phyloP scores from a whole-genome alignment of 2,329 filamentous ascomycete genomes.

The Cercospora beticola region DNA sequence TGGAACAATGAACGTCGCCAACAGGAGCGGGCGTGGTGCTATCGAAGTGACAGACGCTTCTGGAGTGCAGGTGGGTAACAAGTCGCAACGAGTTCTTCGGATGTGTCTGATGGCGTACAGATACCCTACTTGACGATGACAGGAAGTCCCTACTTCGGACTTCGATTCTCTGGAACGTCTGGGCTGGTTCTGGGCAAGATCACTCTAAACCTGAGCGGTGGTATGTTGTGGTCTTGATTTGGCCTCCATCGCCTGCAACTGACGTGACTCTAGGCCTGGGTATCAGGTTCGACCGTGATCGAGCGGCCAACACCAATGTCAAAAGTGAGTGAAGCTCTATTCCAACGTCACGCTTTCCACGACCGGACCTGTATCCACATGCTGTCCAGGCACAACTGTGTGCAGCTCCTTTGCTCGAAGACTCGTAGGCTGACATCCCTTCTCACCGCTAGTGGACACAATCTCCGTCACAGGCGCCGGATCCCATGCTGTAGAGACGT shows the following conservation, averaged over 20 bases:
- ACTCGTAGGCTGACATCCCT: not conserved
- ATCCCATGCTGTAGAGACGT: slow-evolving; percentile 59
- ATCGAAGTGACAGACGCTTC: slow-evolving; percentile 54
- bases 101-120: slow-evolving; percentile 21
- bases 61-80: slow-evolving; percentile 39
- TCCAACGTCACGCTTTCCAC: not conserved
- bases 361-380: not conserved
- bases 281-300: slow-evolving; percentile 59
- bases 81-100: not conserved
- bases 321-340: slow-evolving; percentile 35
- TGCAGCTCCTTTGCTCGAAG: not conserved
- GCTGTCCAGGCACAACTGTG: not conserved
- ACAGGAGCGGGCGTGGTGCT: slow-evolving; percentile 50
- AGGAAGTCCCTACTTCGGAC: slow-evolving; percentile 58
- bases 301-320: slow-evolving; percentile 54
- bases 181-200: slow-evolving; percentile 53
- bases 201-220: slow-evolving; percentile 56
- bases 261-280: slow-evolving; percentile 39
- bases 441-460: slow-evolving; percentile 42
- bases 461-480: slow-evolving; percentile 55
- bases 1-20: slow-evolving; percentile 54
- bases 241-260: not conserved
- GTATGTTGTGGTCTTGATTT: slow-evolving; percentile 26
- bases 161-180: slow-evolving; percentile 55
- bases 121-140: slow-evolving; percentile 60